Evolutionary conservation across 2,329 filamentous ascomycete genomes (phyloP), one percentile per base, ranked within the genome.

Genomic region (Colletotrichum filicis): DNA sequence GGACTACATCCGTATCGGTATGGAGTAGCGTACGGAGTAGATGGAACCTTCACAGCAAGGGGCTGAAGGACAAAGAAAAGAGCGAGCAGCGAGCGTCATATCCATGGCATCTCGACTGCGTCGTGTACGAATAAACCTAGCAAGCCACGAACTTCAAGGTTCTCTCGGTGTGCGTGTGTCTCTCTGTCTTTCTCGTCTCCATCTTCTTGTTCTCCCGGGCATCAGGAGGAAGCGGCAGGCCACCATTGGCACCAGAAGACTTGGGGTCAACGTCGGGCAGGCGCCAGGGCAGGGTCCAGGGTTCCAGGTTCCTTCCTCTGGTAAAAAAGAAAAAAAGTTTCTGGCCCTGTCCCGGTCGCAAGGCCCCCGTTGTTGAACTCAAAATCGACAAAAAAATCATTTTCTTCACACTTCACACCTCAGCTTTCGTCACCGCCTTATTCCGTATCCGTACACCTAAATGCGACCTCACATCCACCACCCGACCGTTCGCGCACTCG

Each of bases 381-480:
- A 65, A 73, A 66, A 59, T 63, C 42, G 26, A 53, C 58, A 37
- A 22, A 57, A 26, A 68, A 26, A 9, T 22, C 35, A 28, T 35
- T 66, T 35, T 28, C 8, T 56, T 56, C 19, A 6, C 26, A n/a
- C 12, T 37, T 24, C n/a, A 46, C 62, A 65, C 60, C 49, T 70
- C 66, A 55, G 68, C 66, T 61, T 61, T 65, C 49, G 66, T 65
- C 66, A 65, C 55, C 26, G 35, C 59, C 56, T 24, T 57, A 32
- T 12, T 32, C 32, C 32, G 32, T 32, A 32, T 32, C 32, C 32
- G 32, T 32, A 26, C 49, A 73, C 66, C 56, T 68, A 73, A 70
- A 70, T 70, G 35, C 56, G 56, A 73, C 70, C 55, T 73, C 71
- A 65, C 66, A 55, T 60, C 60, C 42, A 60, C 52, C 49, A 35